These are phyloP conservation scores for Pichia sp. DNA, from an alignment of 1,139 yeast genomes.

Conservation along the genomic window DNA sequence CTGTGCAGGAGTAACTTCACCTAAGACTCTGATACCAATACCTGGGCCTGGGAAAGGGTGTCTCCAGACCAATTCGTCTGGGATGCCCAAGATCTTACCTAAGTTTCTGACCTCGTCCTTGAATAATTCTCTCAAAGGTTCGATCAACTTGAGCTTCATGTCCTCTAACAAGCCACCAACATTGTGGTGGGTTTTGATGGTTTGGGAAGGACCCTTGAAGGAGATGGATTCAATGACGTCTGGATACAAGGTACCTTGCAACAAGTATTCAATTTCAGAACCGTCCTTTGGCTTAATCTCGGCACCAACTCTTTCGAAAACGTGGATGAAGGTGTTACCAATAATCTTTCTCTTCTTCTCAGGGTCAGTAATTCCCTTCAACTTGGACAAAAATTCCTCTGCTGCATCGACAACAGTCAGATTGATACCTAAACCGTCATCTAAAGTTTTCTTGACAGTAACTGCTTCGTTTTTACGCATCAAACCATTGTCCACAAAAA, in stretches of 20 bases:
- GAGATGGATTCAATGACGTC: conserved; percentile 98
- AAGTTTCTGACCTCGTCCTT: conserved; percentile 97
- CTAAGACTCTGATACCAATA: conserved; percentile 94
- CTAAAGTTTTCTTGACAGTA: conserved; percentile 80
- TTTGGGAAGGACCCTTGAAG: conserved; percentile 98
- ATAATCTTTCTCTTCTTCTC: conserved; percentile 98
- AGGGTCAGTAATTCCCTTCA: conserved; percentile 95
- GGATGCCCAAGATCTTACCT: conserved; percentile 92
- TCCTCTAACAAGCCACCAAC: conserved; percentile 97
- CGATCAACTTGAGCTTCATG: conserved; percentile 97
- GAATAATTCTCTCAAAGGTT: conserved; percentile 96
- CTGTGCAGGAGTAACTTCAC: conserved; percentile 91
- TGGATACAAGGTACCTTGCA: conserved; percentile 97
- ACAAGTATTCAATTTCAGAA: conserved; percentile 83
- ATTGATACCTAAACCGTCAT: conserved; percentile 91
- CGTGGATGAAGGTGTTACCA: conserved; percentile 96
- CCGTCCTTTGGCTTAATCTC: conserved; percentile 87
- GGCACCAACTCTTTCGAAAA: conserved; percentile 94
- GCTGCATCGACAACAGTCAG: conserved; percentile 92
- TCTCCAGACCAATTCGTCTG: conserved; percentile 98
- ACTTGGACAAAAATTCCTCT: conserved; percentile 78
- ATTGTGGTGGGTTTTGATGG: conserved; percentile 98
- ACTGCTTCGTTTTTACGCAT: conserved; percentile 93
- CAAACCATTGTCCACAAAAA: conserved; percentile 96
- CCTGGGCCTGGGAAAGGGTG: conserved; percentile 99